Evolutionary conservation across 192 early-diverging fungal species (phyloP).

Genomic region (Podila horticola): DNA sequence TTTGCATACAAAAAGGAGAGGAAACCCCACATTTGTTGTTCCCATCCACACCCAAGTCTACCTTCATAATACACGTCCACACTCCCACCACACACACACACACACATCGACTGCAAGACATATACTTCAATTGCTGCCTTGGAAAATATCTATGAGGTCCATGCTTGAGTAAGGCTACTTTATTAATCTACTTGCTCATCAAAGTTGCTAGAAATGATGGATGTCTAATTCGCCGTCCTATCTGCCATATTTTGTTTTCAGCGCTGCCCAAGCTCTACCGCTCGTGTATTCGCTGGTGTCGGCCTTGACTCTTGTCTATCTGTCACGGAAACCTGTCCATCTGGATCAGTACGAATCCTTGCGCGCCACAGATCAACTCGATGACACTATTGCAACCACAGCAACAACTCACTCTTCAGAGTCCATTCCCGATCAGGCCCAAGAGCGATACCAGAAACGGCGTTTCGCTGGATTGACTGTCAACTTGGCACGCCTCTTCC

Average conservation of each 20-base stretch:
- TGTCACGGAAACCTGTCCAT: conserved; percentile 40
- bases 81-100: too few species aligned
- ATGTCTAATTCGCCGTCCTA: too few species aligned
- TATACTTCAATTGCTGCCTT: too few species aligned
- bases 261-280: conserved; percentile 25
- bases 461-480: conserved; percentile 13
- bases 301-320: conserved; percentile 21
- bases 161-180: too few species aligned
- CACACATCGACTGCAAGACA: too few species aligned
- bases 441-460: conserved; percentile 13
- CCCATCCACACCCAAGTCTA: too few species aligned
- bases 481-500: conserved; percentile 12
- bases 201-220: too few species aligned
- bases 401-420: background rate
- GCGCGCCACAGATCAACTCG: background rate
- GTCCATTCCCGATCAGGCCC: background rate
- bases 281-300: conserved; percentile 28
- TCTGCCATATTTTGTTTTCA: background rate
- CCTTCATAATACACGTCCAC: too few species aligned
- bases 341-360: conserved; percentile 34
- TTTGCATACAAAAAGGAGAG: too few species aligned
- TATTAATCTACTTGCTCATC: too few species aligned
- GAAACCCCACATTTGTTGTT: too few species aligned
- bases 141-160: too few species aligned
- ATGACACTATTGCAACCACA: background rate